Evolutionary conservation across 306 rosid genomes (phyloP).

Genomic region (Carpinus viminea): DNA sequence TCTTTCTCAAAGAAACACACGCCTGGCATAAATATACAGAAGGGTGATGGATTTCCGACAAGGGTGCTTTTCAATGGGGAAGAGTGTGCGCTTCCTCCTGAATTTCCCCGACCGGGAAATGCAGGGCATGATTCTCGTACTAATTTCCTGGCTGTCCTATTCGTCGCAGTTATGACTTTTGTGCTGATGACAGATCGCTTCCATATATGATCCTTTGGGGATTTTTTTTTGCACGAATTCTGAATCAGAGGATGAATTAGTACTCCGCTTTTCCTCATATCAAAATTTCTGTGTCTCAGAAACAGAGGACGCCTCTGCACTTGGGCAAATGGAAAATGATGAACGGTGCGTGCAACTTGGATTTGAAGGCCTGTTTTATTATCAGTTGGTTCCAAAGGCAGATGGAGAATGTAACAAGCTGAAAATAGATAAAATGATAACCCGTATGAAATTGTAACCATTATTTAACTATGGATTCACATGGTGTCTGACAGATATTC

Average conservation of each 20-base stretch:
- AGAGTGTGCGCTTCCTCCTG: constrained; percentile 68
- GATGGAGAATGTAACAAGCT: neutral
- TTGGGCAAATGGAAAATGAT: neutral
- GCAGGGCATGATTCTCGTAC: constrained; percentile 25
- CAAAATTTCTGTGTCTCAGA: neutral
- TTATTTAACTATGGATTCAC: neutral
- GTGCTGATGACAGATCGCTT: constrained; percentile 40
- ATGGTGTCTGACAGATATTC: neutral
- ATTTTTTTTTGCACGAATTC: constrained; percentile 2
- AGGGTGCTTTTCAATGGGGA: constrained; percentile 80
- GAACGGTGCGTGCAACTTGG: neutral
- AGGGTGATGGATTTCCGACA: constrained; percentile 68
- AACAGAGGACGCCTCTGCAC: neutral
- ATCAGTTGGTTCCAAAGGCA: neutral
- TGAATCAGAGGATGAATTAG: neutral
- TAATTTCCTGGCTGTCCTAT: constrained; percentile 30
- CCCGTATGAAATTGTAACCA: neutral
- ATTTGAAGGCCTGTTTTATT: neutral
- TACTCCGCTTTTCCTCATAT: neutral
- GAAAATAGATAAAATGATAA: neutral
- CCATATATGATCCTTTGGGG: constrained; percentile 1
- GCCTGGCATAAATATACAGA: constrained; percentile 36
- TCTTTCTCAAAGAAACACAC: constrained; percentile 56
- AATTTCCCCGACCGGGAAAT: constrained; percentile 33
- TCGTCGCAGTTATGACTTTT: constrained; percentile 38